Evolutionary conservation across 192 early-diverging fungal species (phyloP).

Genomic region (Entomortierella parvispora): DNA sequence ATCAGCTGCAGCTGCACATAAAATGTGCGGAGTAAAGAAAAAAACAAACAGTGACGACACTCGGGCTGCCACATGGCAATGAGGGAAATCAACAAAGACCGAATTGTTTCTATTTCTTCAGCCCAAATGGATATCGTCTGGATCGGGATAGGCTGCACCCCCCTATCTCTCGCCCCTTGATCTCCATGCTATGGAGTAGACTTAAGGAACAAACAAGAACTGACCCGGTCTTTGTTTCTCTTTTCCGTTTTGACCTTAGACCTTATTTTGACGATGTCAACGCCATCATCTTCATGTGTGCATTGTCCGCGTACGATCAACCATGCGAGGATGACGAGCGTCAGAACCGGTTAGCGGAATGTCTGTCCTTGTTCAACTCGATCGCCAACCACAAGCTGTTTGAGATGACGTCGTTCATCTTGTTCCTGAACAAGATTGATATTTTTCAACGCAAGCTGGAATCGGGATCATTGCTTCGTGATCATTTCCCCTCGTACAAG

Average conservation of each 20-base stretch:
- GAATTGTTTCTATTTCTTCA: too few relatives aligned
- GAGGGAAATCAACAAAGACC: too few relatives aligned
- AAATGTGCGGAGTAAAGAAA: too few relatives aligned
- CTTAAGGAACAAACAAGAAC: too few relatives aligned
- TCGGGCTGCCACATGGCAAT: too few relatives aligned
- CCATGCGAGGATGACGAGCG: slow-evolving; percentile 68
- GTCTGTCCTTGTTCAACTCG: slow-evolving; percentile 57
- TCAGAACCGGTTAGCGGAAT: slow-evolving; percentile 65
- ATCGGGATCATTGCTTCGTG: slow-evolving; percentile 45
- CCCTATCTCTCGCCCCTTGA: background rate
- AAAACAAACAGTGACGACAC: too few relatives aligned
- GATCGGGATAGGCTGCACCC: too few relatives aligned
- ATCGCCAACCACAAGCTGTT: slow-evolving; percentile 62
- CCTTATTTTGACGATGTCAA: slow-evolving; percentile 79
- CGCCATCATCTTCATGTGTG: slow-evolving; percentile 76
- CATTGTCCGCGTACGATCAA: slow-evolving; percentile 73
- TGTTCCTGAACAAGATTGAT: slow-evolving; percentile 78
- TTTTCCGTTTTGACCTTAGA: slow-evolving; percentile 12
- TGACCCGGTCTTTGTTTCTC: background rate
- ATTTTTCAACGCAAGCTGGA: slow-evolving; percentile 66
- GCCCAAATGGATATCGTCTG: too few relatives aligned
- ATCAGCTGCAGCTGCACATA: too few relatives aligned
- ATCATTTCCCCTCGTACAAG: slow-evolving; percentile 64
- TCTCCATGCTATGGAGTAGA: too few relatives aligned
- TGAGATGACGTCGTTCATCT: slow-evolving; percentile 63